Conservation (phyloP, 164 flowering plant species). For the Saururus chinensis region DNA sequence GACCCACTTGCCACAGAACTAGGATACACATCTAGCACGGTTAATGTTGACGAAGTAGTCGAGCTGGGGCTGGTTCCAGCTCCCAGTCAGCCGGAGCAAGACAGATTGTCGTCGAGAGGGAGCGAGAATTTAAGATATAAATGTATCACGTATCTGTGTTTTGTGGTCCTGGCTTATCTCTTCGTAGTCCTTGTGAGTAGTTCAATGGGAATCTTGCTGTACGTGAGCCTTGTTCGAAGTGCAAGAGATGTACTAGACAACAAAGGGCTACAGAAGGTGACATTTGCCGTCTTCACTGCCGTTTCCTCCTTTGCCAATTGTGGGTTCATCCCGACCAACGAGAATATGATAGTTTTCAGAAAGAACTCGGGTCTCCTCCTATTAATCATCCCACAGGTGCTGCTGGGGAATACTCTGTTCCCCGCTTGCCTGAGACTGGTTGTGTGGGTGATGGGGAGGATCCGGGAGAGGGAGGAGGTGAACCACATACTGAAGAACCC, state of each 20-base stretch:
- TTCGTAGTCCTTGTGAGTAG: conserved; percentile 26
- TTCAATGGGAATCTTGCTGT: conserved; percentile 15
- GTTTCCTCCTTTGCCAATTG: conserved; percentile 52
- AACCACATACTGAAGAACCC: conserved; percentile 27
- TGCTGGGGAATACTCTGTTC: conserved; percentile 65
- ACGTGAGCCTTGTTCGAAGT: conserved; percentile 24
- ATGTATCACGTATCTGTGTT: conserved; percentile 21
- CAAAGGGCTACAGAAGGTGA: conserved; percentile 29
- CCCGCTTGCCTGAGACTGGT: conserved; percentile 31
- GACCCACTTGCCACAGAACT: background rate
- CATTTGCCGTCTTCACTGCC: conserved; percentile 37
- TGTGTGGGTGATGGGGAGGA: conserved; percentile 30
- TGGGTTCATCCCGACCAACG: conserved; percentile 72
- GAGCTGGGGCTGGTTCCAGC: conserved; percentile 8
- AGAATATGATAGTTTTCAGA: conserved; percentile 62
- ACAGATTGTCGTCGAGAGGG: background rate
- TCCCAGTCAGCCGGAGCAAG: background rate
- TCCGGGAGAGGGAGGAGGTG: conserved; percentile 17
- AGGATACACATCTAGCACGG: background rate
- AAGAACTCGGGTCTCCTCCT: conserved; percentile 53
- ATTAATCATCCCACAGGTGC: conserved; percentile 47
- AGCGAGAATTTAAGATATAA: conserved; percentile 16
- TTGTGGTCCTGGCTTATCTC: conserved; percentile 32
- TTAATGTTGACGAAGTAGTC: background rate
- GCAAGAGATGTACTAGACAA: conserved; percentile 32